Evolutionary conservation across 495 filamentous ascomycete species (phyloP).

Genomic region (Penicillium bialowiezense): DNA sequence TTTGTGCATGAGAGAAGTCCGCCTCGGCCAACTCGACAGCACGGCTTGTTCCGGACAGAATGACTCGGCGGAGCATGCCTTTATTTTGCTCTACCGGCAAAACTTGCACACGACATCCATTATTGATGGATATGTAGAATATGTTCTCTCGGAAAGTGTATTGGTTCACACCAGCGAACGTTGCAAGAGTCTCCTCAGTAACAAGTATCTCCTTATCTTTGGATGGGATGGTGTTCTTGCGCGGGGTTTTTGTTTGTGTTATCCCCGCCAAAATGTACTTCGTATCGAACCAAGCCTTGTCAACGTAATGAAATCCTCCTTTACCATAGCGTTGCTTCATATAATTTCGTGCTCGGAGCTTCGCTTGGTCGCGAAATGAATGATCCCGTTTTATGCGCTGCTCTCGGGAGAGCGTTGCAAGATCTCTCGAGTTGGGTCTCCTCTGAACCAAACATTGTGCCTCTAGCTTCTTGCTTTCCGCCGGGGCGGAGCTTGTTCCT

Average conservation of each 20-base stretch:
- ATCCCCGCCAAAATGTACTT: conserved; percentile 23
- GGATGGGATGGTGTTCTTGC: conserved; percentile 4
- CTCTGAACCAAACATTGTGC: no score
- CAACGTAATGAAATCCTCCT: not conserved
- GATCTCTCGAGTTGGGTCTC: not conserved
- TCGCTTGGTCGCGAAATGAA: conserved; percentile 24
- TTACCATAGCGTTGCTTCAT: conserved; percentile 6
- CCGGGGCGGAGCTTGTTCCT: no score
- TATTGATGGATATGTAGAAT: conserved; percentile 31
- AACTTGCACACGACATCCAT: conserved; percentile 42
- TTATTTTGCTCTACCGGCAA: conserved; percentile 28
- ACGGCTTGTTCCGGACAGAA: conserved; percentile 34
- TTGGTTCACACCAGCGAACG: conserved; percentile 29
- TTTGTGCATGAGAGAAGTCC: conserved; percentile 19
- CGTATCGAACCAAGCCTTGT: conserved; percentile 25
- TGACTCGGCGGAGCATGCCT: conserved; percentile 32
- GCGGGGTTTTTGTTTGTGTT: conserved; percentile 11
- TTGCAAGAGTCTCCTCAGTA: conserved; percentile 39
- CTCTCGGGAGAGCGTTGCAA: not conserved
- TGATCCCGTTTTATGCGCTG: conserved; percentile 1
- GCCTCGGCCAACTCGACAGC: conserved; percentile 30
- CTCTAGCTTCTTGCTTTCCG: no score
- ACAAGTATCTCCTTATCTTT: conserved; percentile 32
- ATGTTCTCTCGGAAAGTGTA: conserved; percentile 36
- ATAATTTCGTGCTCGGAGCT: conserved; percentile 28